Evolutionary conservation across 345 rosid genomes (phyloP).

Genomic region (Gossypium sturtianum): DNA sequence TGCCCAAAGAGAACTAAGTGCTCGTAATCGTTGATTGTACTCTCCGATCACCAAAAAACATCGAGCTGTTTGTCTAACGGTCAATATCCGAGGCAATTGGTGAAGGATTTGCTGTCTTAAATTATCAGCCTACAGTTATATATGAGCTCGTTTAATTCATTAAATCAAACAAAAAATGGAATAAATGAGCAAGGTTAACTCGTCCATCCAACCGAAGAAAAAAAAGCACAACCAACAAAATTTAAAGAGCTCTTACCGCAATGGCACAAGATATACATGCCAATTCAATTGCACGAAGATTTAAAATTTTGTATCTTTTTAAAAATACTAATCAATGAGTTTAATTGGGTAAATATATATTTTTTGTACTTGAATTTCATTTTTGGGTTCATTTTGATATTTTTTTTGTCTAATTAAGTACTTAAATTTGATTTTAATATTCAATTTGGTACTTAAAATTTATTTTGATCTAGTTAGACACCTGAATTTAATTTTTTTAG

Average conservation of each 20-base stretch:
- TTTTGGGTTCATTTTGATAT: too few relatives aligned
- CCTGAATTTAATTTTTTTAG: too few relatives aligned
- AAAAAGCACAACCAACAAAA: neutral
- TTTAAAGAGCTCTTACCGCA: slow-evolving; percentile 20
- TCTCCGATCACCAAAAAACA: slow-evolving; percentile 89
- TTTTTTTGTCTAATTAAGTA: too few relatives aligned
- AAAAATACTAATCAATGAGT: too few relatives aligned
- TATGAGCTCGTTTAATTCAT: slow-evolving; percentile 11
- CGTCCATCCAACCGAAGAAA: neutral
- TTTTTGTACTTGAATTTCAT: too few relatives aligned
- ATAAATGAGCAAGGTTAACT: neutral
- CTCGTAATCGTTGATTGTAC: slow-evolving; percentile 71
- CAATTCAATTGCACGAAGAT: neutral
- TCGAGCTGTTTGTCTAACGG: slow-evolving; percentile 76
- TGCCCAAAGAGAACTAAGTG: slow-evolving; percentile 80
- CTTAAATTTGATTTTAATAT: too few relatives aligned
- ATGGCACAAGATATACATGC: slow-evolving; percentile 13
- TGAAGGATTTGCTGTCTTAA: slow-evolving; percentile 93
- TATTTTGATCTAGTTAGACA: too few relatives aligned
- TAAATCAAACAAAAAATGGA: neutral
- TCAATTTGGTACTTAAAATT: too few relatives aligned
- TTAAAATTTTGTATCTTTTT: too few relatives aligned
- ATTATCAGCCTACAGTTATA: slow-evolving; percentile 69
- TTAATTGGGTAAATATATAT: too few relatives aligned
- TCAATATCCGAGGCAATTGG: slow-evolving; percentile 68